Conservation (phyloP, 371 early-diverging fungal genomes). For the Circinella minor region DNA sequence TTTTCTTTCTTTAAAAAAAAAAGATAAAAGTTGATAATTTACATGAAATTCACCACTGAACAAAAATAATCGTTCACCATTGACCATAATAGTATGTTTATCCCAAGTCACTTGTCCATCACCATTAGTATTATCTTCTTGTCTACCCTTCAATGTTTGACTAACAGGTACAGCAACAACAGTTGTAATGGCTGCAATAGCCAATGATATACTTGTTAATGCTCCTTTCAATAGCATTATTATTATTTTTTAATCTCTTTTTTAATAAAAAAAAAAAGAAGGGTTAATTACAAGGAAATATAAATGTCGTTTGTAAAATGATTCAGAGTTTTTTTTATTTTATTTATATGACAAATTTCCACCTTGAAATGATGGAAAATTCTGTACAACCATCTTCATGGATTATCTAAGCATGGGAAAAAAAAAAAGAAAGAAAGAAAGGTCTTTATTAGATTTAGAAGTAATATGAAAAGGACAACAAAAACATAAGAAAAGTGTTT, state of each 20-base stretch:
- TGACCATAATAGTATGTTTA: slow-evolving; percentile 18
- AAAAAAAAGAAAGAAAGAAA: background rate
- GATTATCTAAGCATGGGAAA: background rate
- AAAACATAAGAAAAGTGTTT: too few species aligned
- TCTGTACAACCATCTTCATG: too few species aligned
- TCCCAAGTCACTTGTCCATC: slow-evolving; percentile 25
- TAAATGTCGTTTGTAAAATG: too few species aligned
- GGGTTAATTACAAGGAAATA: too few species aligned
- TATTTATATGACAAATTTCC: too few species aligned
- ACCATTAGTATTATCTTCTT: background rate
- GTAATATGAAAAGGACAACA: too few species aligned
- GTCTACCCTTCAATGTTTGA: background rate
- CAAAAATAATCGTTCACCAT: slow-evolving; percentile 23
- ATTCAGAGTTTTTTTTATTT: too few species aligned
- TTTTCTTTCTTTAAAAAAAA: background rate
- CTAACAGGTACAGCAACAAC: slow-evolving; percentile 4
- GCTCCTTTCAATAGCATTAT: slow-evolving; percentile 12
- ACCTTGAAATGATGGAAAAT: too few species aligned
- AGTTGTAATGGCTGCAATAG: slow-evolving; percentile 6
- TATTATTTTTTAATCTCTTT: too few species aligned
- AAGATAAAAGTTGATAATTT: background rate
- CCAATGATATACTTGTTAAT: slow-evolving; percentile 18
- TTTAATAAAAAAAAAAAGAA: too few species aligned
- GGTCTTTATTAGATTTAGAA: too few species aligned
- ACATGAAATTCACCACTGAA: slow-evolving; percentile 23